Evolutionary conservation across 768 basidiomycete species (phyloP).

Genomic region (Kwoniella mangroviensis): DNA sequence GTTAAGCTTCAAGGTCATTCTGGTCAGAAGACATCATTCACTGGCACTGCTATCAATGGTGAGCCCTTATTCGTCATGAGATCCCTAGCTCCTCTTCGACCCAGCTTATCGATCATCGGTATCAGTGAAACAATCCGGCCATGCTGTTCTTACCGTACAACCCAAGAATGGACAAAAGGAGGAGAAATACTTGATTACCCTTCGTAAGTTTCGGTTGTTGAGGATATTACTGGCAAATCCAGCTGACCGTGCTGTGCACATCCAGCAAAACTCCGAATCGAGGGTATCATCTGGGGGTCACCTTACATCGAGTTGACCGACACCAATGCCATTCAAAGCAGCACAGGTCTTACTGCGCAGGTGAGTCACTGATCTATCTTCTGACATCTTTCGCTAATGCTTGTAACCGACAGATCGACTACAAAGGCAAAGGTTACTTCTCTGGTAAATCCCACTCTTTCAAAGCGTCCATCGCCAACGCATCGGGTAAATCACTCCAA

Average conservation of each 20-base stretch:
- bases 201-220: conserved; percentile 61
- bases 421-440: conserved; percentile 96
- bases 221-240: no score
- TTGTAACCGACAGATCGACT: conserved; percentile 67
- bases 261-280: conserved; percentile 77
- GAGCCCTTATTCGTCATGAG: conserved; percentile 3
- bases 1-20: conserved; percentile 81
- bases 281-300: conserved; percentile 80
- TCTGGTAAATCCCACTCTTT: conserved; percentile 89
- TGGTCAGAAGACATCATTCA: conserved; percentile 95
- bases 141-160: conserved; percentile 77
- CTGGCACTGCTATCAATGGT: conserved; percentile 64
- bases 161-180: conserved; percentile 63
- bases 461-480: conserved; percentile 73
- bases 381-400: neutral
- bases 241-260: no score
- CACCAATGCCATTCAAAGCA: conserved; percentile 73
- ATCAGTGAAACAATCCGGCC: conserved; percentile 93
- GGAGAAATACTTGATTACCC: conserved; percentile 84
- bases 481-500: conserved; percentile 60
- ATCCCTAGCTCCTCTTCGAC: neutral
- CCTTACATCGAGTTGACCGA: conserved; percentile 92
- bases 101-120: neutral
- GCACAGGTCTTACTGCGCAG: conserved; percentile 67
- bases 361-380: conserved; percentile 54